Percentiles rank a stretch among this genome's conserved stretches.
phyloP scores from a whole-genome alignment of 257 asterid species.

The Vinca minor region DNA sequence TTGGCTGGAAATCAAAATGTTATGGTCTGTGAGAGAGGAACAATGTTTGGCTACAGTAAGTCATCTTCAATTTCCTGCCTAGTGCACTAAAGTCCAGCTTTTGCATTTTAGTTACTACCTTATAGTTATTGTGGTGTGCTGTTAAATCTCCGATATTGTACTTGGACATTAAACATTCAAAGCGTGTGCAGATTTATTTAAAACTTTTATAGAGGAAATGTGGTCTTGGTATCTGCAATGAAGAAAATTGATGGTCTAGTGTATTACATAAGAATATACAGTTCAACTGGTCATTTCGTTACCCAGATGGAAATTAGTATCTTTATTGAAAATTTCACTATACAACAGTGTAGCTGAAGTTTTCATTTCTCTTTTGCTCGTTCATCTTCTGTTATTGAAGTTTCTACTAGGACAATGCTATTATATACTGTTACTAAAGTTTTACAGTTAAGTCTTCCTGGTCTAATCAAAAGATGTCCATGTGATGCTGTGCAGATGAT shows the following conservation, averaged over 20 bases:
- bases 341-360: background rate
- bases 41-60: conserved; percentile 97
- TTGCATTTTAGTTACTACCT: background rate
- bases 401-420: background rate
- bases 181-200: background rate
- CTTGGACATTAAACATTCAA: background rate
- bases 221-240: background rate
- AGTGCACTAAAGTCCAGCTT: background rate
- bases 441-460: background rate
- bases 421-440: background rate
- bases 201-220: background rate
- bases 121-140: background rate
- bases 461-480: background rate
- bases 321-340: background rate
- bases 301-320: background rate
- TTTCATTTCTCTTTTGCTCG: background rate
- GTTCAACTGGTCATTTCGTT: background rate
- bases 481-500: conserved; percentile 53
- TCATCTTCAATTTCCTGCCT: conserved; percentile 10
- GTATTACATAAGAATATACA: background rate
- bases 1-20: conserved; percentile 93
- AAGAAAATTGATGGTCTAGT: background rate
- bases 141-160: background rate
- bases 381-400: background rate
- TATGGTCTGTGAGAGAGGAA: conserved; percentile 99